Evolutionary conservation across 768 basidiomycete species (phyloP).

Genomic region (Cantharellus anzutake): DNA sequence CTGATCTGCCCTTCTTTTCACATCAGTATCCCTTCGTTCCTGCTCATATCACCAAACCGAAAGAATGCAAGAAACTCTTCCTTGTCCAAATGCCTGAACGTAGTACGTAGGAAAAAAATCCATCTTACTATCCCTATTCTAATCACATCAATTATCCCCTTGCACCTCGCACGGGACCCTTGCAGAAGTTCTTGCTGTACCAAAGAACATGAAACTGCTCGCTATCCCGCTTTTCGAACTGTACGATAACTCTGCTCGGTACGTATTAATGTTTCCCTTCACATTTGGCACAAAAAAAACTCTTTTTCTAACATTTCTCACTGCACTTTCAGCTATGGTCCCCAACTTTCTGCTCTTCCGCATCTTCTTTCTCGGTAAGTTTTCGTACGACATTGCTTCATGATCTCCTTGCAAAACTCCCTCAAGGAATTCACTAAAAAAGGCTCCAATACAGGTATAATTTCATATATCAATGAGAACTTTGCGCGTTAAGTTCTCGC

Average conservation of each 20-base stretch:
- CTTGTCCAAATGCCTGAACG: slow-evolving; percentile 88
- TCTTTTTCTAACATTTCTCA: neutral
- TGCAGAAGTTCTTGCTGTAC: slow-evolving; percentile 86
- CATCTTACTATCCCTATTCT: neutral
- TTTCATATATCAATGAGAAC: slow-evolving; percentile 50
- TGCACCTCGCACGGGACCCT: neutral
- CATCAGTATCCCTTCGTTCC: slow-evolving; percentile 80
- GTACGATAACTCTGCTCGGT: slow-evolving; percentile 92
- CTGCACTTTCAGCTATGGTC: slow-evolving; percentile 44
- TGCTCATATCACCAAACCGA: slow-evolving; percentile 92
- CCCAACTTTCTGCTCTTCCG: slow-evolving; percentile 85
- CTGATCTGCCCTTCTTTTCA: neutral
- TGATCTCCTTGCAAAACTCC: neutral
- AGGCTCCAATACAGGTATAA: slow-evolving; percentile 25
- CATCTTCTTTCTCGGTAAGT: slow-evolving; percentile 69
- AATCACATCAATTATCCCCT: neutral
- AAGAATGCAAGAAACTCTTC: slow-evolving; percentile 94
- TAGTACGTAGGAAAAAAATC: slow-evolving; percentile 33
- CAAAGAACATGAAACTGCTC: slow-evolving; percentile 96
- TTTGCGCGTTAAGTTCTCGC: too few relatives aligned
- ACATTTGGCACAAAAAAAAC: slow-evolving; percentile 7
- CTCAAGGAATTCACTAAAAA: neutral
- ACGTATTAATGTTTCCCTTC: neutral
- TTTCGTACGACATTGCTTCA: neutral
- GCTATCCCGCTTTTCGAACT: slow-evolving; percentile 94